phyloP scores from a whole-genome alignment of 345 rosid genomes.

The Balakata baccata region DNA sequence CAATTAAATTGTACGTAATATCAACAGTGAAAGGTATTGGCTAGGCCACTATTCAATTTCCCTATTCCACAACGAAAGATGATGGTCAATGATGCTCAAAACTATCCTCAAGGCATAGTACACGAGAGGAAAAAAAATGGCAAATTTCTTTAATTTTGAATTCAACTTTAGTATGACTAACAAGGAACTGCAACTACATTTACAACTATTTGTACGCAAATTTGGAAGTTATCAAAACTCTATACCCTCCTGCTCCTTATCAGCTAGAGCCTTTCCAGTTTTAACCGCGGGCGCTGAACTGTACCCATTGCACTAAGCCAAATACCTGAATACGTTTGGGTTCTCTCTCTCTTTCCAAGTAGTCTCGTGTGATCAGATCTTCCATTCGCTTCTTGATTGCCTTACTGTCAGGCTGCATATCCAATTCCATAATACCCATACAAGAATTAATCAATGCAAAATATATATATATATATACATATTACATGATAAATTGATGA shows the following conservation, averaged over 20 bases:
- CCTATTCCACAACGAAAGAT: neutral
- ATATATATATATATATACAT: too few species aligned
- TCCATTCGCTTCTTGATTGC: constrained; percentile 95
- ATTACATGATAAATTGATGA: too few species aligned
- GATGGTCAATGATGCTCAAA: neutral
- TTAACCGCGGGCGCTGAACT: neutral
- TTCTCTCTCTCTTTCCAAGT: constrained; percentile 91
- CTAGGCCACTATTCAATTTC: neutral
- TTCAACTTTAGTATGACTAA: neutral
- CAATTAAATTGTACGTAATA: neutral
- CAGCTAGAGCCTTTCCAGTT: neutral
- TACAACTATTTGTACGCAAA: constrained; percentile 7
- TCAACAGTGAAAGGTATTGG: neutral
- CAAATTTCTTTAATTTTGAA: neutral
- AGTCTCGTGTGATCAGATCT: constrained; percentile 81
- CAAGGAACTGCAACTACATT: constrained; percentile 6
- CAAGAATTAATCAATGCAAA: neutral
- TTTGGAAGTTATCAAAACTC: neutral
- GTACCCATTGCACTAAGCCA: constrained; percentile 42
- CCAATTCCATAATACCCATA: neutral
- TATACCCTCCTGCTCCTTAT: neutral
- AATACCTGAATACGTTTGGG: constrained; percentile 61
- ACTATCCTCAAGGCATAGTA: neutral
- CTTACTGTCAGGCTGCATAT: constrained; percentile 85
- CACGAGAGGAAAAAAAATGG: neutral